Base-by-base conservation (phyloP, 768 basidiomycete genomes). In the Leccinum ochraceum region DNA sequence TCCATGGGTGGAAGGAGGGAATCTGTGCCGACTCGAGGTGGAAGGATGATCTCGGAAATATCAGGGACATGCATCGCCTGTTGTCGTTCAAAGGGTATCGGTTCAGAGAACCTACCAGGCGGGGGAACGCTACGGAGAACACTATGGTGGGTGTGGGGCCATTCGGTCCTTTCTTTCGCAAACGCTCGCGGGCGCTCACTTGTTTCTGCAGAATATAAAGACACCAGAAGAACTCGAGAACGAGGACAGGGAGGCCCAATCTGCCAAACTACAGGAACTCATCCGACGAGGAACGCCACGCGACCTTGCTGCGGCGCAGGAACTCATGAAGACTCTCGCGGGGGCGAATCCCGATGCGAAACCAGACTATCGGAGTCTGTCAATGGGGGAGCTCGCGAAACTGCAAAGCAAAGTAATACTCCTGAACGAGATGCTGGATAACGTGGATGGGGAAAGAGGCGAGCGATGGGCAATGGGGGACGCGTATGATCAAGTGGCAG, bases 231-330 rank as follows among this genome's bases (percentile, higher is more conserved):
- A 99, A 74, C 84, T 99, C 3, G 97, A 99, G 71, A 88, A 86
- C 60, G 97, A 98, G 71, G 97, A 99, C 72, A 83, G 97, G 13
- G 88, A 87, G 61, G 97, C 96, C 0, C 96, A 99, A 71, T 88
- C 89, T 0, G 97, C 97, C 0, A 98, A 99, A 79, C 81, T 99
- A n/a, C 97, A 99, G 75, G 97, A 99, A 73, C 85, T 98, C 42
- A 98, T 99, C 60, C 86, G 97, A 51, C 80, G 97, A 58, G 97
- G 96, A 14, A 96, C 96, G 20, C 97, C 97, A 0, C 86, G 94
- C 65, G 97, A 99, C 76, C 83, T 99, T 2, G 91, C 90, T 1
- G 93, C 90, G 6, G 97, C 97, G 13, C 95, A 99, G 70, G 95
- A 99, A 69, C 81, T 99, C 36, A 98, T 99, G 95, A 98, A 98